A percentile compares a stretch with the other conserved stretches of the same genome.
These are phyloP conservation scores for Pleurotus eryngii DNA, from an alignment of 768 basidiomycete species.

Conservation along the genomic window DNA sequence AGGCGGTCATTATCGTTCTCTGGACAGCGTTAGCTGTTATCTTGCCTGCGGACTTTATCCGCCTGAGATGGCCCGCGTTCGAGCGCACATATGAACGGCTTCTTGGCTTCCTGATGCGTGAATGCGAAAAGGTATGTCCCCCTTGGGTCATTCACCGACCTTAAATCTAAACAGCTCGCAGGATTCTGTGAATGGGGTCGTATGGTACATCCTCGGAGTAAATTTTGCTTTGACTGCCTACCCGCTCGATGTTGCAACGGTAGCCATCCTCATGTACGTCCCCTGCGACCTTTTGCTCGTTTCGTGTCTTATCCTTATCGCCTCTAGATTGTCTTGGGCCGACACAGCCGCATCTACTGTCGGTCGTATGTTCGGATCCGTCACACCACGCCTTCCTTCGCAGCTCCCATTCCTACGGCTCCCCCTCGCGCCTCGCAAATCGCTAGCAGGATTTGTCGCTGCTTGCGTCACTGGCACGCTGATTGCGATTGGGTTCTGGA, in stretches of 20 bases:
- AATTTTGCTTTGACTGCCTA: constrained; percentile 71
- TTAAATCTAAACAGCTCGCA: constrained; percentile 21
- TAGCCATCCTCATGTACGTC: constrained; percentile 83
- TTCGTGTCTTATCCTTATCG: constrained; percentile 2
- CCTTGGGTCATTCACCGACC: background rate
- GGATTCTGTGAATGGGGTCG: constrained; percentile 79
- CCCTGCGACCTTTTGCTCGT: constrained; percentile 3
- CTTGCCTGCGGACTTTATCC: constrained; percentile 70
- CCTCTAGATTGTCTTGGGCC: constrained; percentile 90
- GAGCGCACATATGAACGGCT: constrained; percentile 66
- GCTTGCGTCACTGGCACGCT: constrained; percentile 69
- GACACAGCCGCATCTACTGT: constrained; percentile 93
- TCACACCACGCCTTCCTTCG: constrained; percentile 45
- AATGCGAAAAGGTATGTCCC: constrained; percentile 68
- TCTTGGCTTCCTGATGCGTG: constrained; percentile 86
- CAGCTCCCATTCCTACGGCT: constrained; percentile 45
- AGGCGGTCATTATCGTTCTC: constrained; percentile 58
- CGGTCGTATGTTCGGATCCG: constrained; percentile 79
- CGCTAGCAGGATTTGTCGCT: constrained; percentile 79
- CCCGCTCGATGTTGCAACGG: constrained; percentile 85
- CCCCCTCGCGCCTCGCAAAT: constrained; percentile 80
- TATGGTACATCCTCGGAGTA: constrained; percentile 89
- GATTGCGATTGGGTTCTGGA: constrained; percentile 73
- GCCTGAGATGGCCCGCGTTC: constrained; percentile 63
- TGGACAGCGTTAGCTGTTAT: constrained; percentile 66